Conservation (phyloP, 805 yeast species). For the Sugiyamaella smithiae region DNA sequence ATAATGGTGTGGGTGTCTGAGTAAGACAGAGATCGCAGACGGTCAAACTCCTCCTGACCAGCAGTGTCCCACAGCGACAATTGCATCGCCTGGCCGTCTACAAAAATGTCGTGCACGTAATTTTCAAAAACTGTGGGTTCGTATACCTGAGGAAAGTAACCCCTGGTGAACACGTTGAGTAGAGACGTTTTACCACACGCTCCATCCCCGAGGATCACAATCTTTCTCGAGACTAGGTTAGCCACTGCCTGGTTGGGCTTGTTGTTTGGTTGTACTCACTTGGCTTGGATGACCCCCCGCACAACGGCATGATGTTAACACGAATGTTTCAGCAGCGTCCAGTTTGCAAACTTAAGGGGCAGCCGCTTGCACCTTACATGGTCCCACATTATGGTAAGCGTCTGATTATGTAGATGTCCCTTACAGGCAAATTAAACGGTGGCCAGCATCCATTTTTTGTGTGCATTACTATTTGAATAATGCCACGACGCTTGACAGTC, state of each 20-base stretch:
- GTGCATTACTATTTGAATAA: no score
- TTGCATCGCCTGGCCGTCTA: conserved; percentile 90
- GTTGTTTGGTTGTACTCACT: conserved; percentile 30
- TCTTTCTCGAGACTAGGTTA: conserved; percentile 73
- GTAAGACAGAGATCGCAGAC: conserved; percentile 87
- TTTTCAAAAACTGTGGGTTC: conserved; percentile 98
- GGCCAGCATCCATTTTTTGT: no score
- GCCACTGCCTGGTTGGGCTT: conserved; percentile 16
- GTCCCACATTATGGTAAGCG: no score
- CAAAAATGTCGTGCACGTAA: conserved; percentile 94
- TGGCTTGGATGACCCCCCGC: conserved; percentile 40
- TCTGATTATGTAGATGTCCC: no score
- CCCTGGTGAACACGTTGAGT: conserved; percentile 91
- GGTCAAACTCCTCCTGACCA: conserved; percentile 97
- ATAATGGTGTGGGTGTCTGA: conserved; percentile 96
- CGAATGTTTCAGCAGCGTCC: no score
- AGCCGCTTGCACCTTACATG: no score
- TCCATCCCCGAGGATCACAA: conserved; percentile 95
- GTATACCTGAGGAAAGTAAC: conserved; percentile 96
- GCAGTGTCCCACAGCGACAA: conserved; percentile 98
- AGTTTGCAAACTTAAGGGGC: no score
- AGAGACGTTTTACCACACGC: conserved; percentile 98
- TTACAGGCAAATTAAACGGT: no score
- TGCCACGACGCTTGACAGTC: no score
- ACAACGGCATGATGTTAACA: conserved; percentile 34